A percentile compares a stretch with the other conserved stretches of the same genome.
Conservation (phyloP, 768 basidiomycete genomes). For the Kockovaella imperatae region DNA sequence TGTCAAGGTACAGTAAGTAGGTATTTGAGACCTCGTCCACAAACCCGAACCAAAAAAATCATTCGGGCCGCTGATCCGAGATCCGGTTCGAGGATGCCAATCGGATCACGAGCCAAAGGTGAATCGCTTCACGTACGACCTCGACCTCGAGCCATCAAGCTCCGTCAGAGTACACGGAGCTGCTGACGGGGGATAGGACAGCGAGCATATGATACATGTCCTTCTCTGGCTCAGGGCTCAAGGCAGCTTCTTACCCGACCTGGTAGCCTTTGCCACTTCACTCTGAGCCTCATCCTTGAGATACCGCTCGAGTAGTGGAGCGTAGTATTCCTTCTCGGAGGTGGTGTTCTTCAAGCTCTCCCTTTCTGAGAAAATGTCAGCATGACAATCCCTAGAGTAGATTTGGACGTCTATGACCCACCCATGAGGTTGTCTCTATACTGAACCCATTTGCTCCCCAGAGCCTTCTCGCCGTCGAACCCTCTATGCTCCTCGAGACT, state of each 20-base stretch:
- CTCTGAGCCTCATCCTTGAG: constrained; percentile 55
- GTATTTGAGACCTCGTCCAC: too few relatives aligned
- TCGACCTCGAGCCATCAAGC: too few relatives aligned
- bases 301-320: constrained; percentile 48
- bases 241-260: constrained; percentile 49
- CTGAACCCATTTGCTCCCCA: constrained; percentile 48
- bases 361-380: constrained; percentile 8
- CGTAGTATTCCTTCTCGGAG: constrained; percentile 47
- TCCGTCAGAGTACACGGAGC: too few relatives aligned
- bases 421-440: constrained; percentile 49
- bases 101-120: too few relatives aligned
- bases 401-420: constrained; percentile 48
- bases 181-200: too few relatives aligned
- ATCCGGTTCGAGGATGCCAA: too few relatives aligned
- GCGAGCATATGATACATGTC: too few relatives aligned
- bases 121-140: too few relatives aligned
- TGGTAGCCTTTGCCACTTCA: constrained; percentile 52
- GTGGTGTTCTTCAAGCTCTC: constrained; percentile 15
- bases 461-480: constrained; percentile 49
- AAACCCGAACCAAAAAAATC: too few relatives aligned
- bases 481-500: constrained; percentile 52
- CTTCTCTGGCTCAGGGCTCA: too few relatives aligned
- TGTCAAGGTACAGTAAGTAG: too few relatives aligned
- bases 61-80: too few relatives aligned
- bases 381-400: neutral